A percentile compares a stretch with the other conserved stretches of the same genome.
These are phyloP conservation scores for Cercophora scortea DNA, from an alignment of 495 filamentous ascomycete species.

Conservation along the genomic window DNA sequence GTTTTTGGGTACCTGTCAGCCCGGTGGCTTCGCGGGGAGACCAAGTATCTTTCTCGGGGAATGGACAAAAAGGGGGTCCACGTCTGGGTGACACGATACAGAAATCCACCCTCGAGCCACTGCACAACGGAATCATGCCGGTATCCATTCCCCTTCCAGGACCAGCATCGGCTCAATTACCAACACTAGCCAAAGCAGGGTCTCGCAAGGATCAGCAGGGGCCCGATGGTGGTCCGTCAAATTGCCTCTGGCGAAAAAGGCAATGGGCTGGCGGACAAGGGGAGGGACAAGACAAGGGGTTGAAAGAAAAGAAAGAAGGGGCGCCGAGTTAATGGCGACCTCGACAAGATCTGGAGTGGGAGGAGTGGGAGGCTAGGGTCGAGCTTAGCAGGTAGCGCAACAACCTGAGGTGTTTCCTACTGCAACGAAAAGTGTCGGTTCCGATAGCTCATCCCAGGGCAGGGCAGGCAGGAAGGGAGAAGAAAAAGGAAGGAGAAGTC, in stretches of 20 bases:
- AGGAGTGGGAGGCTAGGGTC: too few relatives aligned
- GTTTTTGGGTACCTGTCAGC: neutral
- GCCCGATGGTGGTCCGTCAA: conserved; percentile 24
- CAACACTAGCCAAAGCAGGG: conserved; percentile 8
- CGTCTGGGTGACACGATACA: neutral
- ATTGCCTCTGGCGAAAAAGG: conserved; percentile 23
- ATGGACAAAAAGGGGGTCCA: neutral
- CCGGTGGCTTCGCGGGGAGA: neutral
- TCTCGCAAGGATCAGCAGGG: conserved; percentile 23
- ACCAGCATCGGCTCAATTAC: conserved; percentile 15
- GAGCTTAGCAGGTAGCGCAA: too few relatives aligned
- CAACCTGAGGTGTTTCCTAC: too few relatives aligned
- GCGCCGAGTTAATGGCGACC: neutral
- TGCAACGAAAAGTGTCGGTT: too few relatives aligned
- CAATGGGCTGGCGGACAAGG: conserved; percentile 6
- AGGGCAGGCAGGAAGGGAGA: neutral
- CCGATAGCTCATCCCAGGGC: too few relatives aligned
- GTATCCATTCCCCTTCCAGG: neutral
- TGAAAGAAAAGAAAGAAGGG: conserved; percentile 2
- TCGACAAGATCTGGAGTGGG: too few relatives aligned
- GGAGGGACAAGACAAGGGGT: neutral
- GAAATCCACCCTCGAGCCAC: neutral
- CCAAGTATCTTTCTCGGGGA: neutral
- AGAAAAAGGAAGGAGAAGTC: neutral
- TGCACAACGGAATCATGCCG: neutral